Conservation (phyloP, 768 basidiomycete species). For the Gloeostereum incarnatum region DNA sequence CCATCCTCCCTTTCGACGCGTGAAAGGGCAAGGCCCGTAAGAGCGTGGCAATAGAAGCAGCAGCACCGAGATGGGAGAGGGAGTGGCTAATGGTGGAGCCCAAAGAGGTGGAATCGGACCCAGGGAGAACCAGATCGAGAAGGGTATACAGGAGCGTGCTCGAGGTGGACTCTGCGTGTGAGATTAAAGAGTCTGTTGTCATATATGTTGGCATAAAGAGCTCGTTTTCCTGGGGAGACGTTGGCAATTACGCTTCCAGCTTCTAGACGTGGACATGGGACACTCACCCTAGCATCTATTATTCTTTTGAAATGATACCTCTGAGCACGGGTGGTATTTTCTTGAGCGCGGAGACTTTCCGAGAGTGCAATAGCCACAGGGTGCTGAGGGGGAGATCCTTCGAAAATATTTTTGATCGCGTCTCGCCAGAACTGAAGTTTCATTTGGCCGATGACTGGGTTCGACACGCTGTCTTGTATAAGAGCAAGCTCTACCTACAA, state of each 20-base stretch:
- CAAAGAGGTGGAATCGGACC: conserved; percentile 46
- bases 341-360: conserved; percentile 31
- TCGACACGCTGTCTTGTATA: conserved; percentile 70
- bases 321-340: background rate
- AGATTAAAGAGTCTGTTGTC: conserved; percentile 56
- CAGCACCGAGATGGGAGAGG: conserved; percentile 72
- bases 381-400: conserved; percentile 73
- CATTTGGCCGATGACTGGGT: conserved; percentile 69
- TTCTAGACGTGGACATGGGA: conserved; percentile 1
- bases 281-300: conserved; percentile 72
- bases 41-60: conserved; percentile 62
- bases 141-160: conserved; percentile 72
- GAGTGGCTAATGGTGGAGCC: conserved; percentile 59
- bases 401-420: conserved; percentile 52
- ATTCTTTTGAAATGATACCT: conserved; percentile 77
- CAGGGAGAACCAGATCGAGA: too few relatives aligned
- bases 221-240: conserved; percentile 46
- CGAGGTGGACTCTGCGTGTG: conserved; percentile 74
- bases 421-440: conserved; percentile 86
- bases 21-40: conserved; percentile 75
- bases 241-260: too few relatives aligned
- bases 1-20: conserved; percentile 57
- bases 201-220: conserved; percentile 54
- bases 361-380: conserved; percentile 72
- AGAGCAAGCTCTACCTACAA: conserved; percentile 67